Conservation (phyloP, 2,329 filamentous ascomycete genomes). For the Hypoxylon sp. region DNA sequence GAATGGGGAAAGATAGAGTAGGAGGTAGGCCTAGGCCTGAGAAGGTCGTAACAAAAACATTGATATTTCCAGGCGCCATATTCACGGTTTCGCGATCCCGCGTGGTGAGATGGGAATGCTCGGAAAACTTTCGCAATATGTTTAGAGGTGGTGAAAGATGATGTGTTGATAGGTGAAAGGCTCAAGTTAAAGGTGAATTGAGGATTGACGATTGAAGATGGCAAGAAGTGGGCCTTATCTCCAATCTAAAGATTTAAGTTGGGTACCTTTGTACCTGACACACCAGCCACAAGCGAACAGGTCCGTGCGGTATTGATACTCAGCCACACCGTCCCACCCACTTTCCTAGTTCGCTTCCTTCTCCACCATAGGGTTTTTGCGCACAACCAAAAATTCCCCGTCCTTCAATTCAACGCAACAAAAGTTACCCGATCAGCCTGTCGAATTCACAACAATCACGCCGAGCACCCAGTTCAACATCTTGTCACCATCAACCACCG, state of each 20-base stretch:
- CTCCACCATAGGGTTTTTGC: conserved; percentile 52
- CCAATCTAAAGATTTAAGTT: conserved; percentile 2
- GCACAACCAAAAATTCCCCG: conserved; percentile 51
- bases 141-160: not conserved
- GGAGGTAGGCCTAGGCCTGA: conserved; percentile 83
- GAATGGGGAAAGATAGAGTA: conserved; percentile 83
- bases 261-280: not conserved
- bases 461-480: conserved; percentile 62
- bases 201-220: conserved; percentile 8
- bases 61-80: conserved; percentile 73
- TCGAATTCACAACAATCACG: conserved; percentile 44
- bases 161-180: conserved; percentile 3
- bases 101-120: conserved; percentile 37
- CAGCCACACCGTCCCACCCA: conserved; percentile 40
- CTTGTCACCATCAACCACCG: conserved; percentile 62
- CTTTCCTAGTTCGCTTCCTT: conserved; percentile 40
- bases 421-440: conserved; percentile 43
- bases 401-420: conserved; percentile 49
- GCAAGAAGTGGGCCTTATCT: conserved; percentile 21
- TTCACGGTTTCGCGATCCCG: not conserved
- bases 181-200: conserved; percentile 4
- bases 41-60: conserved; percentile 88
- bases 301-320: conserved; percentile 1
- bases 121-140: not conserved
- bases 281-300: conserved; percentile 11